A percentile compares a stretch with the other conserved stretches of the same genome.
Evolutionary conservation across 2,329 filamentous ascomycete species (phyloP).

Genomic region (Calonectria hongkongensis): DNA sequence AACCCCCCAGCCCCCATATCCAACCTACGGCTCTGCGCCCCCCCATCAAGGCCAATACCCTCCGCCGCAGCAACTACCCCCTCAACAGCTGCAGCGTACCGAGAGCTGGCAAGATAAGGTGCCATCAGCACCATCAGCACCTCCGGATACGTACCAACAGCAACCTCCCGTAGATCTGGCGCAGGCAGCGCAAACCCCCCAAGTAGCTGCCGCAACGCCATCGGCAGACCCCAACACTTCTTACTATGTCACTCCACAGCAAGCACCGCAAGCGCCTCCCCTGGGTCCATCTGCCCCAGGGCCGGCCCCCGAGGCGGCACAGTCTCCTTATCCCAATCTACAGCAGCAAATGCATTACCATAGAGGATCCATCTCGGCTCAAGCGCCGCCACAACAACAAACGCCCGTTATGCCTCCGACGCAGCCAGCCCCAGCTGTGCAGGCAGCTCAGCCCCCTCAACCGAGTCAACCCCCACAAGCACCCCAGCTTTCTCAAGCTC

Average conservation of each 20-base stretch:
- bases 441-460: slow-evolving; percentile 42
- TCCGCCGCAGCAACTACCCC: slow-evolving; percentile 67
- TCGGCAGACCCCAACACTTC: slow-evolving; percentile 71
- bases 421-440: slow-evolving; percentile 49
- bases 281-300: slow-evolving; percentile 62
- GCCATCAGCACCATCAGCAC: slow-evolving; percentile 63
- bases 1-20: slow-evolving; percentile 62
- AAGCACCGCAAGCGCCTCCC: slow-evolving; percentile 57
- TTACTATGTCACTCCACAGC: slow-evolving; percentile 74
- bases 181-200: slow-evolving; percentile 56
- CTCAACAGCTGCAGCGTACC: slow-evolving; percentile 64
- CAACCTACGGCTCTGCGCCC: slow-evolving; percentile 64
- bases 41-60: slow-evolving; percentile 66
- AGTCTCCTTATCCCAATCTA: slow-evolving; percentile 73
- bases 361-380: slow-evolving; percentile 63
- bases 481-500: slow-evolving; percentile 48
- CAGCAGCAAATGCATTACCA: slow-evolving; percentile 68
- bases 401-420: slow-evolving; percentile 56
- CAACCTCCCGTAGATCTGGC: slow-evolving; percentile 51
- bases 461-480: slow-evolving; percentile 54
- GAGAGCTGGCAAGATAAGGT: slow-evolving; percentile 71
- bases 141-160: slow-evolving; percentile 57
- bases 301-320: slow-evolving; percentile 63
- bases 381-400: slow-evolving; percentile 57
- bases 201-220: slow-evolving; percentile 54